Conservation (phyloP, 108 stramenopile species). For the Craspedostauros australis region DNA sequence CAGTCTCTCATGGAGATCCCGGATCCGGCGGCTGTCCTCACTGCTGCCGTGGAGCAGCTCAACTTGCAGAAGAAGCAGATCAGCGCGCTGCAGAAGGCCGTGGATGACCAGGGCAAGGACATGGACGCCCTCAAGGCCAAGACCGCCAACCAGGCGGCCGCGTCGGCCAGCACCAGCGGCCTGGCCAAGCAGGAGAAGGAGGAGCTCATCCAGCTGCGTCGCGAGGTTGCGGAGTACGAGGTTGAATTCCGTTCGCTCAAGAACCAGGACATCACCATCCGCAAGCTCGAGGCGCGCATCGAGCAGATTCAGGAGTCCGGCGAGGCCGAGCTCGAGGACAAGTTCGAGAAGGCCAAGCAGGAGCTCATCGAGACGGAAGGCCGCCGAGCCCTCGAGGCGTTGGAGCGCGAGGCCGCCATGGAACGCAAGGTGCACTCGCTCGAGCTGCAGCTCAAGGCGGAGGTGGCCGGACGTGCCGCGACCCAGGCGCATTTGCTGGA, state of each 20-base stretch:
- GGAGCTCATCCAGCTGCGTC: slow-evolving; percentile 70
- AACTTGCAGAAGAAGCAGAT: slow-evolving; percentile 50
- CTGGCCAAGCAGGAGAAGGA: slow-evolving; percentile 53
- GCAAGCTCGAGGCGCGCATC: slow-evolving; percentile 77
- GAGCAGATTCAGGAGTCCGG: slow-evolving; percentile 53
- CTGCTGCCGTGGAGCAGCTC: slow-evolving; percentile 34
- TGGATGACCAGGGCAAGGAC: slow-evolving; percentile 59
- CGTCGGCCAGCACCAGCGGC: slow-evolving; percentile 4
- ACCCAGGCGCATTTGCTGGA: slow-evolving; percentile 67
- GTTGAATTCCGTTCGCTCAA: slow-evolving; percentile 83
- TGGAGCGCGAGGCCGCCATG: slow-evolving; percentile 81
- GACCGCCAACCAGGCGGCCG: slow-evolving; percentile 3
- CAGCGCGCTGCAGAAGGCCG: slow-evolving; percentile 30
- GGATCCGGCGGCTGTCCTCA: slow-evolving; percentile 41
- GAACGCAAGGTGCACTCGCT: slow-evolving; percentile 62
- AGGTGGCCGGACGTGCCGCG: slow-evolving; percentile 77
- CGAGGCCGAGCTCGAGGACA: slow-evolving; percentile 58
- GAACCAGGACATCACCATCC: slow-evolving; percentile 91
- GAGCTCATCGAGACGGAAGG: slow-evolving; percentile 81
- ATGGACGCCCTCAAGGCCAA: slow-evolving; percentile 30
- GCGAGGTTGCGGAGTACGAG: slow-evolving; percentile 87
- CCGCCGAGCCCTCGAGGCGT: slow-evolving; percentile 71
- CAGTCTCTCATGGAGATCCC: slow-evolving; percentile 38
- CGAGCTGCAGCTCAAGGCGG: slow-evolving; percentile 78
- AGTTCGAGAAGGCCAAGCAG: slow-evolving; percentile 70